Conservation (phyloP, 768 basidiomycete species). For the Boletus rubescentipes region DNA sequence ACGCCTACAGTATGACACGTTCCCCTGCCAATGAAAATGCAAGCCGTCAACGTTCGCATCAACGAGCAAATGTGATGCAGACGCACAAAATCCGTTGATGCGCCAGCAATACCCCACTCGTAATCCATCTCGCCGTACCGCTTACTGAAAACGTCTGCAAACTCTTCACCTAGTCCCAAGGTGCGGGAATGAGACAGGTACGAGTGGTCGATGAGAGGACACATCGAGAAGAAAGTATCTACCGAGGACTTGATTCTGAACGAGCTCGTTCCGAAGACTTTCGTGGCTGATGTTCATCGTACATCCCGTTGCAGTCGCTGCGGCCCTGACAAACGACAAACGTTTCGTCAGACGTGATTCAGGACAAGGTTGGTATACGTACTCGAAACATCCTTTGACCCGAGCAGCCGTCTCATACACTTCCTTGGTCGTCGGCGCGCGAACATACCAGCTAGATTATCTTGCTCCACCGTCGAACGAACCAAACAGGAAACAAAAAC, state of each 20-base stretch:
- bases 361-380: conserved; percentile 15
- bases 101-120: conserved; percentile 63
- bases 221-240: not conserved
- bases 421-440: conserved; percentile 67
- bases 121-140: conserved; percentile 62
- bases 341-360: not conserved
- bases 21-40: conserved; percentile 28
- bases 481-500: not conserved
- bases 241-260: conserved; percentile 68
- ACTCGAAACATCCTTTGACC: conserved; percentile 75
- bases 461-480: not conserved
- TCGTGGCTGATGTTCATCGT: conserved; percentile 42
- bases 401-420: conserved; percentile 54
- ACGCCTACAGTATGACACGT: conserved; percentile 64
- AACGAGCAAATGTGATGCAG: not conserved
- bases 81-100: conserved; percentile 82
- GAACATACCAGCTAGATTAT: conserved; percentile 63
- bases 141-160: conserved; percentile 56
- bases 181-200: not conserved
- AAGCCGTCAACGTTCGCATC: not conserved
- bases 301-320: conserved; percentile 66
- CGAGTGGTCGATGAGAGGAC: not conserved
- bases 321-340: conserved; percentile 44
- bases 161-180: conserved; percentile 52
- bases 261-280: conserved; percentile 49